These are phyloP conservation scores for Annulohypoxylon bovei DNA, from an alignment of 495 filamentous ascomycete species.

Conservation along the genomic window DNA sequence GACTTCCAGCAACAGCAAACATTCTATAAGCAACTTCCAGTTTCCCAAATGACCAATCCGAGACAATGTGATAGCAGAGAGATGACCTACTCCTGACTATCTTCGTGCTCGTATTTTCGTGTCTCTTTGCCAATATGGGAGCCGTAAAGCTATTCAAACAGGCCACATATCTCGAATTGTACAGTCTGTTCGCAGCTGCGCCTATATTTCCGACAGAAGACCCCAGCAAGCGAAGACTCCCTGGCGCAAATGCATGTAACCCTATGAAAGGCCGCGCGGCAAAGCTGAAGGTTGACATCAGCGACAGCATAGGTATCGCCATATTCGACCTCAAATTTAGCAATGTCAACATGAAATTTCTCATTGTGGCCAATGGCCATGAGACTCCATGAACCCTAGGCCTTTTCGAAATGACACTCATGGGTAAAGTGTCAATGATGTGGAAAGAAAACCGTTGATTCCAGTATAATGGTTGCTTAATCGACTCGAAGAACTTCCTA, in stretches of 20 bases:
- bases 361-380: neutral
- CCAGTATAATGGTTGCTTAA: neutral
- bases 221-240: neutral
- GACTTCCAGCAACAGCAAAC: neutral
- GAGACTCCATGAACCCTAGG: neutral
- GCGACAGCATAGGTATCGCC: neutral
- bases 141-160: neutral
- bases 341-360: no score
- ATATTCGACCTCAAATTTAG: neutral
- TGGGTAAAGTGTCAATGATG: neutral
- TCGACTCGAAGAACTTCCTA: neutral
- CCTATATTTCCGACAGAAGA: neutral
- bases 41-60: neutral
- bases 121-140: neutral
- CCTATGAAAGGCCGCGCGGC: neutral
- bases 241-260: neutral
- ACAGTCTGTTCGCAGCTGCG: neutral
- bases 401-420: neutral
- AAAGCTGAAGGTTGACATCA: neutral
- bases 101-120: neutral
- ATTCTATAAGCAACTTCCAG: neutral
- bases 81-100: neutral
- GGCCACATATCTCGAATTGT: neutral
- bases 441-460: neutral
- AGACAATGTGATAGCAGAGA: neutral